Conservation (phyloP, 2,329 filamentous ascomycete genomes). For the Sarocladium strictum region DNA sequence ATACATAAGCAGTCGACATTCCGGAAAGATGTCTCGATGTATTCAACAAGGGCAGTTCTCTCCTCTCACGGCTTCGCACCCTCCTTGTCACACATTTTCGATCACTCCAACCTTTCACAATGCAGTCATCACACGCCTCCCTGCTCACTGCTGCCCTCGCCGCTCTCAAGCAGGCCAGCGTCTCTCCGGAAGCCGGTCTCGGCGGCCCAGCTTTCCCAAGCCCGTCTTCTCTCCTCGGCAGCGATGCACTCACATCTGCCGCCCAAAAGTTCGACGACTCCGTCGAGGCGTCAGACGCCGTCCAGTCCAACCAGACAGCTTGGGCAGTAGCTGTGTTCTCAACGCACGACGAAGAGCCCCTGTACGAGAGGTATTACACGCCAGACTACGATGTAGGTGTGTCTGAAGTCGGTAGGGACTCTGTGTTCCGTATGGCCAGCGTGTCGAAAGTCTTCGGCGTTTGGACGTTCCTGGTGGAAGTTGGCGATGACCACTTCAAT, state of each 20-base stretch:
- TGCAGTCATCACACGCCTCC: background rate
- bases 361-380: slow-evolving; percentile 21
- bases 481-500: slow-evolving; percentile 32
- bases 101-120: too few relatives aligned
- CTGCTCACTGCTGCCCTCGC: background rate
- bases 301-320: slow-evolving; percentile 18
- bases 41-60: too few relatives aligned
- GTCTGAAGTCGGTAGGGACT: slow-evolving; percentile 22
- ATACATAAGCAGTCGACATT: too few relatives aligned
- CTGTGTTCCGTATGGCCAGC: slow-evolving; percentile 34
- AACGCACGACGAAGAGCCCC: slow-evolving; percentile 16
- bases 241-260: background rate
- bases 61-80: too few relatives aligned
- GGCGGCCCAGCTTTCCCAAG: background rate
- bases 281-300: slow-evolving; percentile 3
- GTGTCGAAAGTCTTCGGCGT: slow-evolving; percentile 39
- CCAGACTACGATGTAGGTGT: slow-evolving; percentile 18
- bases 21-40: too few relatives aligned
- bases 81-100: too few relatives aligned
- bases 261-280: slow-evolving; percentile 8
- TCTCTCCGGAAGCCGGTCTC: background rate
- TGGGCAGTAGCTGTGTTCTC: slow-evolving; percentile 21
- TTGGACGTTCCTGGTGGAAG: slow-evolving; percentile 33
- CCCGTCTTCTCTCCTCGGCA: slow-evolving; percentile 13
- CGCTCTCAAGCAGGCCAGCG: background rate